These are phyloP conservation scores for Tricholoma terreum DNA, from an alignment of 768 basidiomycete genomes.

Conservation along the genomic window DNA sequence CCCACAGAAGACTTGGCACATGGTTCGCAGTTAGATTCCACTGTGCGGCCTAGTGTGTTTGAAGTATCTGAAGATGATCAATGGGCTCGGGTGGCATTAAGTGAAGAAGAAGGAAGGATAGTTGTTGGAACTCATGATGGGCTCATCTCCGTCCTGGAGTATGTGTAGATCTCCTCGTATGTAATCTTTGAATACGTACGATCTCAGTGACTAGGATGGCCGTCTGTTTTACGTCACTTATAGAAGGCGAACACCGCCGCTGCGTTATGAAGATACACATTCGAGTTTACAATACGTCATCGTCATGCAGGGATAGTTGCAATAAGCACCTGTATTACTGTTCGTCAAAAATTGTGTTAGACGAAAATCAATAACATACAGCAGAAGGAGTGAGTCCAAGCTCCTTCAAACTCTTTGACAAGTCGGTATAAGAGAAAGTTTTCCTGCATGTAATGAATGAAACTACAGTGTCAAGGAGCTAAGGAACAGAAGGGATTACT, in stretches of 20 bases:
- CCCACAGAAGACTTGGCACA: constrained; percentile 21
- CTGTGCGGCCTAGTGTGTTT: constrained; percentile 41
- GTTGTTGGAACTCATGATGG: constrained; percentile 45
- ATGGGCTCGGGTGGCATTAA: constrained; percentile 48
- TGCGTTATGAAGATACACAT: background rate
- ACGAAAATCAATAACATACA: constrained; percentile 39
- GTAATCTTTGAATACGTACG: background rate
- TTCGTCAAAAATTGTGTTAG: background rate
- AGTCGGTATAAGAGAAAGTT: constrained; percentile 69
- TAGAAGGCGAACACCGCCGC: background rate
- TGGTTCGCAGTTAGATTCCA: constrained; percentile 26
- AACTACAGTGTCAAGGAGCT: background rate
- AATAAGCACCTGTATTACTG: constrained; percentile 48
- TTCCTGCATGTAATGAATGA: constrained; percentile 49
- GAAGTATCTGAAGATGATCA: constrained; percentile 41
- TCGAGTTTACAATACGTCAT: background rate
- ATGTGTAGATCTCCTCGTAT: constrained; percentile 31
- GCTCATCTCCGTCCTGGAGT: constrained; percentile 49
- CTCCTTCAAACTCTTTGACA: constrained; percentile 75
- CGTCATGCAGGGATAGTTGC: constrained; percentile 38
- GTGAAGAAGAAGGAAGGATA: constrained; percentile 47
- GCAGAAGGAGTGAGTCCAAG: constrained; percentile 91
- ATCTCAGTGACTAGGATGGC: background rate
- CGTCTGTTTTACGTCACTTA: background rate
- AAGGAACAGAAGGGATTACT: background rate